Evolutionary conservation across 306 rosid genomes (phyloP).

Genomic region (Sicyos edulis): DNA sequence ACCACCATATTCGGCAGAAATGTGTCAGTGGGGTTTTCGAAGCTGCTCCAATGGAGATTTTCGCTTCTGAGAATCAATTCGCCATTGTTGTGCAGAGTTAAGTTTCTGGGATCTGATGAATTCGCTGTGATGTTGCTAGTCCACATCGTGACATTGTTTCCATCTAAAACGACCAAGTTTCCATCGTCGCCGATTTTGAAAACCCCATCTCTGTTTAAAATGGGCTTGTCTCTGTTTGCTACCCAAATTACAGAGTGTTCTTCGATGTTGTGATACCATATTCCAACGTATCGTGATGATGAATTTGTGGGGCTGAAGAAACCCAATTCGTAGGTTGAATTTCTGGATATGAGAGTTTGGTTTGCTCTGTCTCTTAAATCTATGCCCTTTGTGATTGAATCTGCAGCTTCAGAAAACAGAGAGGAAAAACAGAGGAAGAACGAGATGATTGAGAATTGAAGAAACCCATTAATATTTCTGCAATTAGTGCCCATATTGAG

Average conservation of each 20-base stretch:
- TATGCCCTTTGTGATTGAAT: conserved; percentile 28
- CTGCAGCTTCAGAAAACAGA: conserved; percentile 32
- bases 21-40: conserved; percentile 52
- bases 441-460: conserved; percentile 8
- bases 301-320: conserved; percentile 47
- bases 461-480: conserved; percentile 14
- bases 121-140: conserved; percentile 30
- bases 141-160: conserved; percentile 33
- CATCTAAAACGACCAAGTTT: conserved; percentile 40
- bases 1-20: conserved; percentile 64
- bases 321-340: conserved; percentile 42
- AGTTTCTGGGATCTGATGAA: conserved; percentile 18
- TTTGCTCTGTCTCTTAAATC: conserved; percentile 29
- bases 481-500: conserved; percentile 22
- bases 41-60: conserved; percentile 47
- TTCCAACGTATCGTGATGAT: conserved; percentile 51
- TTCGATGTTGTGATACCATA: conserved; percentile 47
- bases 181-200: conserved; percentile 41
- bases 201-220: conserved; percentile 36
- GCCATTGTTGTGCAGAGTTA: conserved; percentile 36
- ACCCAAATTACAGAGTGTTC: conserved; percentile 41
- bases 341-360: conserved; percentile 29
- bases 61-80: conserved; percentile 34
- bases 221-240: conserved; percentile 57
- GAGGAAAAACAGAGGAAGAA: conserved; percentile 22